Base-by-base conservation (phyloP, 306 rosid genomes). In the Hippophae tibetana region DNA sequence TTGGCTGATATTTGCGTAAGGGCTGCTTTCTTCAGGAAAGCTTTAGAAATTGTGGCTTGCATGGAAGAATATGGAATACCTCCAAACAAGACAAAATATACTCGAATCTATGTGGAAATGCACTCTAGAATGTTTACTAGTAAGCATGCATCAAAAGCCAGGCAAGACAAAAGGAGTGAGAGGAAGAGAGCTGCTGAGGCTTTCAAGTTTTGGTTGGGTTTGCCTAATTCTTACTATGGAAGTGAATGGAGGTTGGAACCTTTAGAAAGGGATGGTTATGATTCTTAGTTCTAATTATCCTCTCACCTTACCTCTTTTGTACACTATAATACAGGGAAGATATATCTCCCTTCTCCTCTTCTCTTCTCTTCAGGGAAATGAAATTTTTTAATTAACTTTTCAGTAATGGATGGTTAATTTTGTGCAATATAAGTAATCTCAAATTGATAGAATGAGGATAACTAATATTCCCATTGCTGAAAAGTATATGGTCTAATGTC, bases 121-220 rank as follows among this genome's bases (percentile, higher is more conserved):
- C 98, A 87, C 70, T 92, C 98, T 5, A 92, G 89, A 66, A 87
- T 92, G 96, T 92, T 92, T 64, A 85, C 98, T 5, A 92, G 98
- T 58, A 92, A 87, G 76, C 98, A 92, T 76, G 98, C 98, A 45
- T 92, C 98, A 23, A 66, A 67, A 71, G 98, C 98, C 41, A 87
- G 98, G 73, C 93, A 83, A 69, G 93, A 92, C 62, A 76, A 92
- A 65, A 85, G 98, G 78, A 64, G 52, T 0, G 98, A 92, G 75
- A 85, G 83, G 84, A 92, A 87, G 82, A 83, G 95, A 67, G 96
- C 95, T 14, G 95, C 96, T n/a, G 98, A 92, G 85, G 98, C 95
- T 53, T 92, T 87, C 71, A 92, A 92, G 79, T 92, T 88, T 75
- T 87, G 98, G 96, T 51, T 92, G 69, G 96, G 96, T 52, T 92